A percentile compares a stretch with the other conserved stretches of the same genome.
Evolutionary conservation across 1,139 yeast genomes (phyloP).

Genomic region (Wickerhamomyces sp.): DNA sequence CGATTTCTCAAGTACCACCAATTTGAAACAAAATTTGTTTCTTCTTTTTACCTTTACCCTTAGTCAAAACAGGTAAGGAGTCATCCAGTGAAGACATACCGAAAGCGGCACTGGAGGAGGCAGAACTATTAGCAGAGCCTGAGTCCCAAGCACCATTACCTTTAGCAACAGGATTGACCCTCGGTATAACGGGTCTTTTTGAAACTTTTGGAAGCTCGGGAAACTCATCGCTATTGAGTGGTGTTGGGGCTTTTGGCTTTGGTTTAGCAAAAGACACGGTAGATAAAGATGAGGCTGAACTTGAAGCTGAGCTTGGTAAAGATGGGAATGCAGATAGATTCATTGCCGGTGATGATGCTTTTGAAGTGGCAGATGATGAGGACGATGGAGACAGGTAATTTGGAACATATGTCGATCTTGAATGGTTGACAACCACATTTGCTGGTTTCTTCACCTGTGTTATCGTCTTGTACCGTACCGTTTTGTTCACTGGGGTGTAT

Average conservation of each 20-base stretch:
- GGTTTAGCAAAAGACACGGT: background rate
- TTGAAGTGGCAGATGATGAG: constrained; percentile 6
- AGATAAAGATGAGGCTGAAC: background rate
- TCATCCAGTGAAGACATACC: constrained; percentile 17
- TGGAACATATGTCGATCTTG: constrained; percentile 20
- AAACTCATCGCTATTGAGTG: constrained; percentile 36
- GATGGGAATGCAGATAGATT: too few relatives aligned
- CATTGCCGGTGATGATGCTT: constrained; percentile 14
- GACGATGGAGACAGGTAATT: constrained; percentile 20
- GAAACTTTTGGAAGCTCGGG: constrained; percentile 38
- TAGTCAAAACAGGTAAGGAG: constrained; percentile 14
- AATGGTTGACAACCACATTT: constrained; percentile 15
- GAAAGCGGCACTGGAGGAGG: constrained; percentile 14
- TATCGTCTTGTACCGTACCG: constrained; percentile 19
- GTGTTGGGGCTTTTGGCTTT: constrained; percentile 12
- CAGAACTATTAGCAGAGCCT: constrained; percentile 6
- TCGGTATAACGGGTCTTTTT: constrained; percentile 29
- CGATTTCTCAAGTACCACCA: constrained; percentile 27
- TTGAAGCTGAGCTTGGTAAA: background rate
- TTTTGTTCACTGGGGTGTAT: constrained; percentile 17
- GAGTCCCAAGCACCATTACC: constrained; percentile 31
- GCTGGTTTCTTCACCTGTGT: constrained; percentile 9
- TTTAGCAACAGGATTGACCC: constrained; percentile 31
- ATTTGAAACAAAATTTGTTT: constrained; percentile 41
- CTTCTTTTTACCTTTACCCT: constrained; percentile 36